Base-by-base conservation (phyloP, 179 eudicot species). In the Silene vulgaris region DNA sequence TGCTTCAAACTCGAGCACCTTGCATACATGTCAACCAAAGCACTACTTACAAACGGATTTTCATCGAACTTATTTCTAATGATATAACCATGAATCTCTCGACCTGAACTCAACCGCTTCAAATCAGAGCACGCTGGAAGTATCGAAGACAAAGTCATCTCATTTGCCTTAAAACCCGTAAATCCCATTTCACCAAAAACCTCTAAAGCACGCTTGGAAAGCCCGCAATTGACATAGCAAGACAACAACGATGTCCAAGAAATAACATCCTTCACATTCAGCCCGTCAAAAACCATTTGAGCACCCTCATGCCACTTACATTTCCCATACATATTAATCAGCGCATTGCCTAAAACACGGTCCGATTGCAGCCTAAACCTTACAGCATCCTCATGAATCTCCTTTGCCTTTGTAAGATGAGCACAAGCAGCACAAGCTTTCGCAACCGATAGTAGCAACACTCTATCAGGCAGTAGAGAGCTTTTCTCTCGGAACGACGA, bases 191-290 rank as follows among this genome's bases (percentile, higher is more conserved):
- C 85, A 43, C 89, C 79, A 60, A 92, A 80, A 23, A 67, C 83
- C 3, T 8, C 5, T 26, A 92, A 54, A 37, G 89, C 93, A 71
- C 84, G 84, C 74, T 67, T 71, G 5, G 66, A 80, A 65, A 85
- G 74, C 70, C 90, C 88, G 85, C 90, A 90, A 50, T 81, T 84
- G 8, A 88, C 85, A 88, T 82, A 84, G 73, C 93, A 86, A 0
- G 90, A 83, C 77, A 88, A 65, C 80, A 88, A 75, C 0, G 96
- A 90, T 4, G 97, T 92, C 97, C 97, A 92, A 77, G 96, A 89
- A 69, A 90, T 80, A 74, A 88, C 96, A 86, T 89, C 94, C 80
- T 79, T 89, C 6, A 80, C 73, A 13, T 11, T 77, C 86, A 90
- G 67, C 52, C 72, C 79, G n/a, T 73, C 20, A 50, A 92, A 90